A percentile compares a stretch with the other conserved stretches of the same genome.
These are phyloP conservation scores for Botrytis pseudocinerea DNA, from an alignment of 2,329 filamentous ascomycete genomes.

Conservation along the genomic window DNA sequence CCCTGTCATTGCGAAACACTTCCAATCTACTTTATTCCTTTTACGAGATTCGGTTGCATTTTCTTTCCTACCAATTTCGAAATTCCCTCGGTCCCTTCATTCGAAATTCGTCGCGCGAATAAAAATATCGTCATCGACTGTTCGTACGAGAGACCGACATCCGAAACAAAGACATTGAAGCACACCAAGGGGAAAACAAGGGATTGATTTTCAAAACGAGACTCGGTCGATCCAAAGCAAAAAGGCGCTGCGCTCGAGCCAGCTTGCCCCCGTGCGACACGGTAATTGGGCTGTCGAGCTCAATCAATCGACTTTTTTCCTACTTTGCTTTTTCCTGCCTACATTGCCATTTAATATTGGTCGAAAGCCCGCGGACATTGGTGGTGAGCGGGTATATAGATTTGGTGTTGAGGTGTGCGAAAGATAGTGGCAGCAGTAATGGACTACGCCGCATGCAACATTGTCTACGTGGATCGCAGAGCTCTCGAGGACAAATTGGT, in stretches of 20 bases:
- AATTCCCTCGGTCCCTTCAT: slow-evolving; percentile 7
- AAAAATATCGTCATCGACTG: slow-evolving; percentile 16
- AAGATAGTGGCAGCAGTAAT: slow-evolving; percentile 38
- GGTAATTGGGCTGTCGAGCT: slow-evolving; percentile 4
- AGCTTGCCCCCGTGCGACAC: slow-evolving; percentile 13
- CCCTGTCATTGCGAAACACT: slow-evolving; percentile 18
- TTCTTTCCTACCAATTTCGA: slow-evolving; percentile 2
- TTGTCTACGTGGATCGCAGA: slow-evolving; percentile 47
- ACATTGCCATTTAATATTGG: slow-evolving; percentile 21
- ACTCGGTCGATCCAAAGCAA: slow-evolving; percentile 5
- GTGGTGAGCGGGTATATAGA: slow-evolving; percentile 32
- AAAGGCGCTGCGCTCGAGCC: slow-evolving; percentile 14
- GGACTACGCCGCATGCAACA: slow-evolving; percentile 47
- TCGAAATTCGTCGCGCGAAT: slow-evolving; percentile 1
- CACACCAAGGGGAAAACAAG: not conserved
- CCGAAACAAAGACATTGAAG: slow-evolving; percentile 13
- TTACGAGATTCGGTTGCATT: slow-evolving; percentile 15
- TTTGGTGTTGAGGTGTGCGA: slow-evolving; percentile 36
- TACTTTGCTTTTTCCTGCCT: not conserved
- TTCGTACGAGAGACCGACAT: not conserved
- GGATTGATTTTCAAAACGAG: slow-evolving; percentile 2
- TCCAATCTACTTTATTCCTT: slow-evolving; percentile 14
- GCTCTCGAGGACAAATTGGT: slow-evolving; percentile 43
- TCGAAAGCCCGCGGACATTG: slow-evolving; percentile 24
- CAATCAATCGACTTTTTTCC: slow-evolving; percentile 7